Base-by-base conservation (phyloP, 2,329 filamentous ascomycete genomes). In the Fusarium caatingaense region DNA sequence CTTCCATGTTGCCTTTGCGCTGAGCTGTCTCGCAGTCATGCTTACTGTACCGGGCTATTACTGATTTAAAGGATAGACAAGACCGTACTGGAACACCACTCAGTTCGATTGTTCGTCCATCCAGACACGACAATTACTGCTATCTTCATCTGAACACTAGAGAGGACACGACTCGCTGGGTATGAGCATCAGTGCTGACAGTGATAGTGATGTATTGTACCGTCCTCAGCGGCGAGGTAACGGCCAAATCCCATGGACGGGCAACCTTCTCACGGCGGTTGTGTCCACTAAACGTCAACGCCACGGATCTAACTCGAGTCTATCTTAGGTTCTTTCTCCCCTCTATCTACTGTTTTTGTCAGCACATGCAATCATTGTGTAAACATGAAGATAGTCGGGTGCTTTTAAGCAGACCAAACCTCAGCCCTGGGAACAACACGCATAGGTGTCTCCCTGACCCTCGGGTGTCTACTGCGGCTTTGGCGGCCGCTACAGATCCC, bases 351-450 rank as follows among this genome's bases (percentile, higher is more conserved):
- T 46, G 55, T 44, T 47, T 41, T 40, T 37, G 34, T 37, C 67
- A 64, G 55, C 30, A 42, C 28, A 50, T 56, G 55, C 40, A 51
- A 45, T 46, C 44, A 34, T 50, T n/a, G 23, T 42, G 34, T 28
- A n/a, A 56, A 48, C 23, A 23, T 64, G 21, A 46, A 49, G 44
- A 64, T 27, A n/a, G 18, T 23, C 47, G 16, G 32, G 32, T 37
- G 34, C 34, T 37, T n/a, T n/a, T n/a, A 37, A 37, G 18, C 34
- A 28, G 23, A 41, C 32, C 42, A 48, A 60, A 60, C 47, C 28
- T 64, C 67, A 70, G 64, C 67, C 67, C 50, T 72, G 69, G 62
- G 49, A 59, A 66, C 32, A 37, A 37, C 34, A 37, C 34, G 34
- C 47, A 72, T 54, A 56, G 63, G 66, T 56, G 59, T 37, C 34